Conservation (phyloP, 78 protist genomes). For the Speleostelium caveatum region DNA sequence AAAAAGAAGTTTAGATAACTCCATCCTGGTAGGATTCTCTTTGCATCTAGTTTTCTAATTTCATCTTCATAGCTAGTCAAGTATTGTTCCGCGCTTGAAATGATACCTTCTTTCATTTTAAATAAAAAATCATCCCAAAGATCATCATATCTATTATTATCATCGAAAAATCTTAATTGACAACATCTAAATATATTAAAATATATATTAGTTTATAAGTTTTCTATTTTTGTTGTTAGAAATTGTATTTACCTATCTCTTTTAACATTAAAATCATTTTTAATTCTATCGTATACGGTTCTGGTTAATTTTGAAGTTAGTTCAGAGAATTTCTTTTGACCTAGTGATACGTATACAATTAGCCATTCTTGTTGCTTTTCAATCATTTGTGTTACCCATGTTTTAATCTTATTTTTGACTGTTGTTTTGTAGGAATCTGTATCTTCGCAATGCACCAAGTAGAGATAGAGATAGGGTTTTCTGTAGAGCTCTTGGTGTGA, state of each 20-base stretch:
- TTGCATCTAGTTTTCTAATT: constrained; percentile 50
- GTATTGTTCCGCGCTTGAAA: constrained; percentile 51
- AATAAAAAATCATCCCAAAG: constrained; percentile 69
- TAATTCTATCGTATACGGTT: constrained; percentile 54
- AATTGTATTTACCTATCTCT: constrained; percentile 50
- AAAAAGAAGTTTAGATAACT: constrained; percentile 56
- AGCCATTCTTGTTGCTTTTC: constrained; percentile 69
- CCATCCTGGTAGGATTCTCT: constrained; percentile 65
- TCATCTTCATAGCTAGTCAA: constrained; percentile 63
- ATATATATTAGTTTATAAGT: no score
- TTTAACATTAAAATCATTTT: constrained; percentile 68
- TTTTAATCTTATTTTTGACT: constrained; percentile 21
- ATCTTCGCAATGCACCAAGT: constrained; percentile 74
- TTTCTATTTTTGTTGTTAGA: constrained; percentile 18
- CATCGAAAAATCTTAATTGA: constrained; percentile 29
- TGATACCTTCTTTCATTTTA: constrained; percentile 74
- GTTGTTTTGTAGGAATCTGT: constrained; percentile 52
- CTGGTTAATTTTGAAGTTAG: constrained; percentile 27
- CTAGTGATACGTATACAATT: constrained; percentile 50
- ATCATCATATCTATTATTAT: constrained; percentile 23
- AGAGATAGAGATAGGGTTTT: constrained; percentile 66
- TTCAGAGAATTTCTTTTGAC: constrained; percentile 31
- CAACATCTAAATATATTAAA: no score
- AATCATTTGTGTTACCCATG: constrained; percentile 51
- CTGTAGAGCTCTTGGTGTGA: constrained; percentile 18